Percentiles rank a stretch among this genome's conserved stretches.
These are phyloP conservation scores for Helotiales sp. DNA, from an alignment of 2,329 filamentous ascomycete species.

Conservation along the genomic window DNA sequence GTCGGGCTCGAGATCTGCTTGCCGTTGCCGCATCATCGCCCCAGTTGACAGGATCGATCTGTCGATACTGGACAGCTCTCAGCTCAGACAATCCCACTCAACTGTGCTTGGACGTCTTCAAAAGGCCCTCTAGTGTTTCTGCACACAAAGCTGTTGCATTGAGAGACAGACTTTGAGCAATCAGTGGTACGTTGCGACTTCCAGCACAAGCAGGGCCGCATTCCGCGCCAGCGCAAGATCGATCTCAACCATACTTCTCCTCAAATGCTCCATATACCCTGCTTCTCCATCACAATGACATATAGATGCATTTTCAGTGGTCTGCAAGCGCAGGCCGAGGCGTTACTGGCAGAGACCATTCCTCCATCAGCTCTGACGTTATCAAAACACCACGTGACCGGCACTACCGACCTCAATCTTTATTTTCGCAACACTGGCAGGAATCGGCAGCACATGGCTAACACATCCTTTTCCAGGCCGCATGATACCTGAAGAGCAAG, in stretches of 20 bases:
- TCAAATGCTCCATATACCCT: not conserved
- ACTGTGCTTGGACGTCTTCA: not conserved
- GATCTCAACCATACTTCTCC: not conserved
- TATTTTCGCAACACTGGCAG: not conserved
- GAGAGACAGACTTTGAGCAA: not conserved
- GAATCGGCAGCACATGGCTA: not conserved
- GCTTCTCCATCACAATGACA: not conserved
- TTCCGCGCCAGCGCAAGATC: not conserved
- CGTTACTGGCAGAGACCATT: not conserved
- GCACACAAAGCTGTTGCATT: not conserved
- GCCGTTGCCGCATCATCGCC: not conserved
- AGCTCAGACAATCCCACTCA: not conserved
- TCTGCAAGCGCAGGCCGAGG: not conserved
- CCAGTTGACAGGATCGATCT: not conserved
- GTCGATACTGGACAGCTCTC: not conserved
- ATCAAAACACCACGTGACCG: slow-evolving; percentile 11
- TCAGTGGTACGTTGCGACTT: not conserved
- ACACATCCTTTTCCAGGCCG: not conserved
- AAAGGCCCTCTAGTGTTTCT: not conserved
- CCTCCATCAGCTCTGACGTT: not conserved
- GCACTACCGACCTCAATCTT: not conserved
- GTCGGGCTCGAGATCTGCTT: not conserved
- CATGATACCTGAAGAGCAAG: not conserved
- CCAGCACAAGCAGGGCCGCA: not conserved
- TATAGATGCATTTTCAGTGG: not conserved